Evolutionary conservation across 768 basidiomycete genomes (phyloP), one percentile per base, ranked within the genome.

Genomic region (Boletus rex-veris): DNA sequence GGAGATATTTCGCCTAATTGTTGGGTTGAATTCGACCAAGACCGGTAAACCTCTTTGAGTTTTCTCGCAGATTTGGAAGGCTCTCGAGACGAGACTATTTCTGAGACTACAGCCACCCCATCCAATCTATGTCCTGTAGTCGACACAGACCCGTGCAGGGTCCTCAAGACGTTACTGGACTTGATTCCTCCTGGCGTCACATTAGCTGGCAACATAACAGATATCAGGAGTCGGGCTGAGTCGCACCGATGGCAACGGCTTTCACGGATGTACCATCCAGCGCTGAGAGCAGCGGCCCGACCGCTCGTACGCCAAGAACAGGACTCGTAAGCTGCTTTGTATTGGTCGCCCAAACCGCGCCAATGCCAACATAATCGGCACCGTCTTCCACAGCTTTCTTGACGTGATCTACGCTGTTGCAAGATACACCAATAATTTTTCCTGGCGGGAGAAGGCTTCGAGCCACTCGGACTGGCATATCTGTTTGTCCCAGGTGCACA

Each of bases 61-160:
- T 61, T 72, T 39, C 64, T 68, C 0, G 90, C 80, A 1, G 83
- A 78, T 16, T 65, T 56, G 15, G 65, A 59, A 0, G 92, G 92
- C 5, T 80, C 72, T 1, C 54, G 33, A 0, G 90, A 87, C 4
- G 83, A 79, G 7, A 90, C 78, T 53, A 98, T 92, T 42, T 92
- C 91, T 19, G 91, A 93, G 38, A 97, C 86, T 47, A 97, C 81
- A 11, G 95, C 95, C 26, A 97, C 77, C 0, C 95, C 95, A 53
- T 91, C 86, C 15, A 96, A 73, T 1, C 74, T 50, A 52, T 78
- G 83, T 0, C 80, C 78, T 1, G 79, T 77, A 0, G 73, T 67
- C 0, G 88, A 84, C 9, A 84, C 79, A 2, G 81, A 77, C 8
- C 88, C 89, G 58, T 92, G 83, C 7, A 97, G 66, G 4, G 87